phyloP scores from a whole-genome alignment of 805 yeast genomes.

The Suhomyces xylopsoci region DNA sequence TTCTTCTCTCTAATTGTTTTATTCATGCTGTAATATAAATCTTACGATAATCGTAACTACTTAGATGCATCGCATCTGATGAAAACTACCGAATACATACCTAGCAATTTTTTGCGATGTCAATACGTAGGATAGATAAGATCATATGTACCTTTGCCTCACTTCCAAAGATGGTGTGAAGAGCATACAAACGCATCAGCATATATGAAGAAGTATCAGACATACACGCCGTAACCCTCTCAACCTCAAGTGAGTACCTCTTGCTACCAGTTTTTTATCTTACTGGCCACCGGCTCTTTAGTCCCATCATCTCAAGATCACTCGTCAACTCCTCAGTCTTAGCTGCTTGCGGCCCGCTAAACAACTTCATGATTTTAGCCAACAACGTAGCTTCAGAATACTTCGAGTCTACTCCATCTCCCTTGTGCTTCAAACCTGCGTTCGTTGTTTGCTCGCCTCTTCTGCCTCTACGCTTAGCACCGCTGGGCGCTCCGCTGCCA shows the following conservation, averaged over 20 bases:
- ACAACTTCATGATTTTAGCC: slow-evolving; percentile 44
- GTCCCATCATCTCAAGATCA: slow-evolving; percentile 38
- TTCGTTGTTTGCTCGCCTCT: slow-evolving; percentile 17
- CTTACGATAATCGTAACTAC: neutral
- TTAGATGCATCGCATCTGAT: neutral
- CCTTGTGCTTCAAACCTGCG: slow-evolving; percentile 3
- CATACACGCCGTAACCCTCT: too few species aligned
- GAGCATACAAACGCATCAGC: too few species aligned
- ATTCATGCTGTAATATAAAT: slow-evolving; percentile 5
- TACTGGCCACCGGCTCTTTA: slow-evolving; percentile 36
- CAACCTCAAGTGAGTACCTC: too few species aligned
- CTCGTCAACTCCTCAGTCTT: slow-evolving; percentile 29
- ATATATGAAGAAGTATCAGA: too few species aligned
- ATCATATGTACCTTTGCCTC: too few species aligned
- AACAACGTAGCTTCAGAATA: slow-evolving; percentile 36
- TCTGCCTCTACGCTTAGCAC: slow-evolving; percentile 38
- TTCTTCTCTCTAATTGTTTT: neutral
- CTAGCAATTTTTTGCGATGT: neutral
- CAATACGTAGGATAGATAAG: too few species aligned
- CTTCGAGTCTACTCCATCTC: slow-evolving; percentile 14
- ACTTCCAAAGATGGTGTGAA: neutral
- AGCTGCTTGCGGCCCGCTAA: slow-evolving; percentile 37
- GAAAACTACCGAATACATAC: neutral
- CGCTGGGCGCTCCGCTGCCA: slow-evolving; percentile 10
- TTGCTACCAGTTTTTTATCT: neutral